A percentile compares a stretch with the other conserved stretches of the same genome.
phyloP scores from a whole-genome alignment of 371 early-diverging fungal species.

The Capillidium heterosporum region DNA sequence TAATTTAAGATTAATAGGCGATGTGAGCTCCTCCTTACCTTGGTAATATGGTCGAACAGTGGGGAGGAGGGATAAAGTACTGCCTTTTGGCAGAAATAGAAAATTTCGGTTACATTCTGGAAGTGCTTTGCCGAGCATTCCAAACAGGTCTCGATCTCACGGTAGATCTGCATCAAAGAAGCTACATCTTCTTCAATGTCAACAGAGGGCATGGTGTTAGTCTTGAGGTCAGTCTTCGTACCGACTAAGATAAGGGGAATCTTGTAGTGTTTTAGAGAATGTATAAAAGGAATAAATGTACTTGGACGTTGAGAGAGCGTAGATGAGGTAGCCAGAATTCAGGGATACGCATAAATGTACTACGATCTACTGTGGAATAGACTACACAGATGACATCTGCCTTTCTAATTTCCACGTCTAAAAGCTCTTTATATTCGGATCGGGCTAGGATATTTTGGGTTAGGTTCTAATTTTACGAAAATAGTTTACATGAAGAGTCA shows the following conservation, averaged over 20 bases:
- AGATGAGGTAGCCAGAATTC: constrained; percentile 86
- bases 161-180: constrained; percentile 94
- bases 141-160: constrained; percentile 96
- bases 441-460: constrained; percentile 29
- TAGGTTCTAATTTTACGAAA: neutral
- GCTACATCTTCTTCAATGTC: constrained; percentile 79
- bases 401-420: constrained; percentile 79
- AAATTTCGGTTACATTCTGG: constrained; percentile 91
- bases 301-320: constrained; percentile 74
- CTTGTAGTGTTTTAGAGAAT: constrained; percentile 15
- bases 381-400: constrained; percentile 94
- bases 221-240: constrained; percentile 86
- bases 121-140: constrained; percentile 92
- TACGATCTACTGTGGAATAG: constrained; percentile 69
- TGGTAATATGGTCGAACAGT: constrained; percentile 82
- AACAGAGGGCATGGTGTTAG: constrained; percentile 55
- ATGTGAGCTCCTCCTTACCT: constrained; percentile 22
- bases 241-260: constrained; percentile 93
- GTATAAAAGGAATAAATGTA: constrained; percentile 14
- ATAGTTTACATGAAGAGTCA: constrained; percentile 67
- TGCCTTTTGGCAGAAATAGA: constrained; percentile 96
- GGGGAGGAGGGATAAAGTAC: constrained; percentile 93
- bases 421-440: constrained; percentile 64
- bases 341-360: constrained; percentile 64
- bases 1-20: neutral